phyloP scores from a whole-genome alignment of 257 asterid species.

The Jaltomata sinuosa region DNA sequence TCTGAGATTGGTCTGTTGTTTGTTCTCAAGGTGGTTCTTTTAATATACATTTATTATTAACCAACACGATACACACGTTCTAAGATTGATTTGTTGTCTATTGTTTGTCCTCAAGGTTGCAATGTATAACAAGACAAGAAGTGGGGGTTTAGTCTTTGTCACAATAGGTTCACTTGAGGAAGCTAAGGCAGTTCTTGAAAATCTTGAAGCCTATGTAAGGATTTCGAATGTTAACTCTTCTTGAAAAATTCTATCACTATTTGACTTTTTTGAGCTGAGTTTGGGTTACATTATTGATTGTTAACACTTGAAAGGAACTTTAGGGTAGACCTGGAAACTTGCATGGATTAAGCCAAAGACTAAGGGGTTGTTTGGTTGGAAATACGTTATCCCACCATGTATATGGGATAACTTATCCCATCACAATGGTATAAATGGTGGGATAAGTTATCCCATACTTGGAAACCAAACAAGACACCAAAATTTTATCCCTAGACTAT shows the following conservation, averaged over 20 bases:
- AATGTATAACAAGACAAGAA: slow-evolving; percentile 69
- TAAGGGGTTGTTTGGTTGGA: too few species aligned
- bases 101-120: slow-evolving; percentile 36
- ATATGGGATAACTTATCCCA: too few species aligned
- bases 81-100: background rate
- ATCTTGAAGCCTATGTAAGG: slow-evolving; percentile 56
- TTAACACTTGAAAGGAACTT: slow-evolving; percentile 35
- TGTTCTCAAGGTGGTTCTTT: too few species aligned
- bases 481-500: too few species aligned
- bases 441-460: too few species aligned
- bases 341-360: slow-evolving; percentile 71
- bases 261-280: background rate
- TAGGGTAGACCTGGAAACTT: slow-evolving; percentile 63
- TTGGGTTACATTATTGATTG: background rate
- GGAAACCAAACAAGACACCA: too few species aligned
- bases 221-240: background rate
- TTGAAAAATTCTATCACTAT: background rate
- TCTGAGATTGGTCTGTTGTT: too few species aligned
- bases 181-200: slow-evolving; percentile 53
- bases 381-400: too few species aligned
- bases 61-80: too few species aligned
- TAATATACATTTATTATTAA: too few species aligned
- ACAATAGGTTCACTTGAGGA: slow-evolving; percentile 82
- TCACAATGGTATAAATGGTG: too few species aligned
- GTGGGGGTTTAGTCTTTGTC: slow-evolving; percentile 79